Percentiles rank a stretch among this genome's conserved stretches.
These are phyloP conservation scores for Halteria grandinella DNA, from an alignment of 73 alveolate species.

Conservation along the genomic window DNA sequence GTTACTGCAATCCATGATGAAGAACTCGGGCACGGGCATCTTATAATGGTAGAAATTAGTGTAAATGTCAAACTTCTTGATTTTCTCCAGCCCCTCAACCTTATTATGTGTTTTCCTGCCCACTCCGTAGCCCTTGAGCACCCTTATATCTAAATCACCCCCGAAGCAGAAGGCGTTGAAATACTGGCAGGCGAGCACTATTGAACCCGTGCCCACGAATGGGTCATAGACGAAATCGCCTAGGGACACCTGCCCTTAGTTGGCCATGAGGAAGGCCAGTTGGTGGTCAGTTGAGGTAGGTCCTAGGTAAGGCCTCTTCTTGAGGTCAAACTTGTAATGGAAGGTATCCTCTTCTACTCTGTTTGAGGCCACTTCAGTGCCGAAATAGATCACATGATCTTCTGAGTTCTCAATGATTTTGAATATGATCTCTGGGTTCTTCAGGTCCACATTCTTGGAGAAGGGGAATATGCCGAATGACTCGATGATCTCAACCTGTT, in stretches of 20 bases:
- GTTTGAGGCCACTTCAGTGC: slow-evolving; percentile 78
- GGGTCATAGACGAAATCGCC: slow-evolving; percentile 96
- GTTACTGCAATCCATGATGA: slow-evolving; percentile 68
- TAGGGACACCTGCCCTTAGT: slow-evolving; percentile 88
- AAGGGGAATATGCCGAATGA: slow-evolving; percentile 75
- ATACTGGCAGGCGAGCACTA: slow-evolving; percentile 90
- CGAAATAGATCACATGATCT: slow-evolving; percentile 70
- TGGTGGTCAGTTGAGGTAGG: slow-evolving; percentile 97
- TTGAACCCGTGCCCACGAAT: slow-evolving; percentile 98
- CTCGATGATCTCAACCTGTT: slow-evolving; percentile 75
- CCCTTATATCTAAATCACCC: slow-evolving; percentile 95
- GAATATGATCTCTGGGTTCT: slow-evolving; percentile 84
- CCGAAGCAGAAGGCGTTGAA: slow-evolving; percentile 94
- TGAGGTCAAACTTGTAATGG: slow-evolving; percentile 87
- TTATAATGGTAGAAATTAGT: slow-evolving; percentile 87
- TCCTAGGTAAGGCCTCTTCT: slow-evolving; percentile 93
- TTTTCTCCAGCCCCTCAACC: slow-evolving; percentile 72
- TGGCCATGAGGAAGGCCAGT: slow-evolving; percentile 95
- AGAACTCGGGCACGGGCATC: slow-evolving; percentile 81
- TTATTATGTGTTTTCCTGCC: slow-evolving; percentile 85
- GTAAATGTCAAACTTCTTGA: slow-evolving; percentile 71
- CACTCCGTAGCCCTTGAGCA: slow-evolving; percentile 96
- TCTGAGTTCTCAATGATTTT: slow-evolving; percentile 70
- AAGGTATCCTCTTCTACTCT: slow-evolving; percentile 75
- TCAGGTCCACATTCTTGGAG: slow-evolving; percentile 78